Conservation (phyloP, 23 red algal genomes). For the Gracilaria gracilis region DNA sequence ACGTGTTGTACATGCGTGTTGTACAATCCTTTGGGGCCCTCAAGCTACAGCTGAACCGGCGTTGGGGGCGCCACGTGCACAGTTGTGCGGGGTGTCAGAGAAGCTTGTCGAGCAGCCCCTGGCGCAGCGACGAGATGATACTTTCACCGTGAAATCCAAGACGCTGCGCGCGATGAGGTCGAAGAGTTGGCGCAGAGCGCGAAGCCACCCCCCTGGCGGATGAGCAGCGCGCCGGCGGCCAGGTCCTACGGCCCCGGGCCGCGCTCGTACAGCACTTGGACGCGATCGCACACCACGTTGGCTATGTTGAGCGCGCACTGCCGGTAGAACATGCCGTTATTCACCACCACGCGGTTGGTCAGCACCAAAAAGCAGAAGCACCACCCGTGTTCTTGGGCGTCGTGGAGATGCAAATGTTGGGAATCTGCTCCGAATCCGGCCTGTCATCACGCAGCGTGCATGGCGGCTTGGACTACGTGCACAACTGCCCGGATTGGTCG, state of each 20-base stretch:
- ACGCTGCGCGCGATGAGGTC: constrained; percentile 2
- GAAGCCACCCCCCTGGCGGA: constrained; percentile 77
- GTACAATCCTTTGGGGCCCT: too few relatives aligned
- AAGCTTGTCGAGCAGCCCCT: not conserved
- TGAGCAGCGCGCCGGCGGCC: constrained; percentile 81
- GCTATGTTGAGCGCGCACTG: constrained; percentile 72
- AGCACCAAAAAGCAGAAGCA: constrained; percentile 30
- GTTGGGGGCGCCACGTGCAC: not conserved
- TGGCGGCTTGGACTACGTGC: constrained; percentile 12
- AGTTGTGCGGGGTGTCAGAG: too few relatives aligned
- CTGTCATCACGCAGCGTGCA: not conserved
- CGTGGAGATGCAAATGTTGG: constrained; percentile 3
- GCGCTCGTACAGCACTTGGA: constrained; percentile 71
- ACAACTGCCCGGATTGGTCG: not conserved
- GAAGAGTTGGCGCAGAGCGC: constrained; percentile 30
- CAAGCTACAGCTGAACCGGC: too few relatives aligned
- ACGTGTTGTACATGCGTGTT: too few relatives aligned
- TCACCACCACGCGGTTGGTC: not conserved
- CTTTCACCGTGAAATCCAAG: constrained; percentile 27
- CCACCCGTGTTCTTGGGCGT: constrained; percentile 24
- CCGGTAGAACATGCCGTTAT: not conserved
- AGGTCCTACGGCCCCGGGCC: constrained; percentile 87
- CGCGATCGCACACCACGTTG: constrained; percentile 70
- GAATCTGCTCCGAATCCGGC: not conserved
- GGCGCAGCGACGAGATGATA: not conserved